Base-by-base conservation (phyloP, 2,329 filamentous ascomycete species). In the Ceratocystis albifundus region DNA sequence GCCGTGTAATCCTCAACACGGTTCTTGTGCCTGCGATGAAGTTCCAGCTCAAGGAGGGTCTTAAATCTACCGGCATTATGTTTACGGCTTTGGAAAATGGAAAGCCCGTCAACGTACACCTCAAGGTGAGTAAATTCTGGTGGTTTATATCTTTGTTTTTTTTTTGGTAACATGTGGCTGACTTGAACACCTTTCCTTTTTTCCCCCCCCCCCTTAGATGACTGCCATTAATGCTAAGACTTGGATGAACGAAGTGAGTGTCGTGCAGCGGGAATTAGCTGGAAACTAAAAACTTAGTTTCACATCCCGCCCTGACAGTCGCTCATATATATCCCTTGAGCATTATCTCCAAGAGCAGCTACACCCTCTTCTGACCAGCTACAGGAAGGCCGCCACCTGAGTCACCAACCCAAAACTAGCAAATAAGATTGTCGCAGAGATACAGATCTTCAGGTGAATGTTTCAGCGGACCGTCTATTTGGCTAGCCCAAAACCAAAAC, bases 1-100 rank as follows among this genome's bases (percentile, higher is more conserved):
- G 92, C 72, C 84, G 90, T 25, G 85, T 97, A 65, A 86, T 96
- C 69, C 79, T 97, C 63, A 97, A 97, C 76, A 90, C 88, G 0
- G 84, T 86, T 0, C 81, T 97, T 68, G 83, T 90, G 68, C 87
- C 89, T 67, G 84, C 86, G 4, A 88, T 95, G 82, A 84, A 85
- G 57, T 90, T 95, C 72, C 87, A 90, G 68, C 84, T 91, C 64
- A 88, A 88, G 71, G 86, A 89, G 36, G 84, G 83, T 53, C 82
- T 88, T 69, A 90, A 90, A 74, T 82, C 84, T 57, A 80, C 90
- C 61, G 82, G 84, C 65, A 83, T 96, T 25, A 72, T 86, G 46
- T 87, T 87, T 71, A 86, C 82, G 0, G 84, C 84, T 8, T 82
- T 86, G 68, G 83, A 86, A 70, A 78, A 81, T 48, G 77, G 77